phyloP scores from a whole-genome alignment of 1,284 basidiomycete species.

The Trichosporon sp. region DNA sequence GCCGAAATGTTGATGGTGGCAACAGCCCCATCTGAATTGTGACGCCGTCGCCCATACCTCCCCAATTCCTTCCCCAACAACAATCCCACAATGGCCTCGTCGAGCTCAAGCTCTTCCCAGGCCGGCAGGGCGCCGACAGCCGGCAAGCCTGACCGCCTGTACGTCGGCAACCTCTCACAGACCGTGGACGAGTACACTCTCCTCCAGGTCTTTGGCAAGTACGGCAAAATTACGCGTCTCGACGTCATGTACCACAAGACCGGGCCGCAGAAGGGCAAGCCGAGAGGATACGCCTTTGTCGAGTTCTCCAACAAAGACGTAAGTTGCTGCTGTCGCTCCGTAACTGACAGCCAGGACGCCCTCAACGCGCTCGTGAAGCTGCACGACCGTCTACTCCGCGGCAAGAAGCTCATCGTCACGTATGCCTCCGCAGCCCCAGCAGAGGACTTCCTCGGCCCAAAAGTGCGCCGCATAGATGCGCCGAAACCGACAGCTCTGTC shows the following conservation, averaged over 20 bases:
- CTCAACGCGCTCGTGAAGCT: slow-evolving; percentile 72
- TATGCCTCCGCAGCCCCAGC: slow-evolving; percentile 69
- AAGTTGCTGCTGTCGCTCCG: slow-evolving; percentile 56
- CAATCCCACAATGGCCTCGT: slow-evolving; percentile 12
- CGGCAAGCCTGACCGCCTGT: slow-evolving; percentile 64
- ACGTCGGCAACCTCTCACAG: slow-evolving; percentile 86
- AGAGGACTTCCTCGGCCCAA: slow-evolving; percentile 27
- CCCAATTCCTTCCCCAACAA: background rate
- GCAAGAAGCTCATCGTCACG: slow-evolving; percentile 83
- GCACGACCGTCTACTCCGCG: slow-evolving; percentile 79
- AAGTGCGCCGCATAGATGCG: slow-evolving; percentile 57
- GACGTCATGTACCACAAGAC: slow-evolving; percentile 95
- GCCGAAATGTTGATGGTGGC: background rate
- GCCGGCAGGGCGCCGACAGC: slow-evolving; percentile 22
- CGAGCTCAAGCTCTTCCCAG: slow-evolving; percentile 10
- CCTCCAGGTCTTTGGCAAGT: slow-evolving; percentile 85
- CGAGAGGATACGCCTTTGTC: slow-evolving; percentile 91
- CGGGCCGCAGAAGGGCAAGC: slow-evolving; percentile 84
- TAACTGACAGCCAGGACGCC: slow-evolving; percentile 68
- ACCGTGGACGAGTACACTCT: slow-evolving; percentile 90
- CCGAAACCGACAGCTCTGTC: slow-evolving; percentile 82
- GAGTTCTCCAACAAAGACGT: slow-evolving; percentile 80
- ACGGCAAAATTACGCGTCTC: slow-evolving; percentile 85
- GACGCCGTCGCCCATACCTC: background rate
- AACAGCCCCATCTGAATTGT: background rate